A percentile compares a stretch with the other conserved stretches of the same genome.
Conservation (phyloP, 179 eudicot species). For the Beta lomatogona region DNA sequence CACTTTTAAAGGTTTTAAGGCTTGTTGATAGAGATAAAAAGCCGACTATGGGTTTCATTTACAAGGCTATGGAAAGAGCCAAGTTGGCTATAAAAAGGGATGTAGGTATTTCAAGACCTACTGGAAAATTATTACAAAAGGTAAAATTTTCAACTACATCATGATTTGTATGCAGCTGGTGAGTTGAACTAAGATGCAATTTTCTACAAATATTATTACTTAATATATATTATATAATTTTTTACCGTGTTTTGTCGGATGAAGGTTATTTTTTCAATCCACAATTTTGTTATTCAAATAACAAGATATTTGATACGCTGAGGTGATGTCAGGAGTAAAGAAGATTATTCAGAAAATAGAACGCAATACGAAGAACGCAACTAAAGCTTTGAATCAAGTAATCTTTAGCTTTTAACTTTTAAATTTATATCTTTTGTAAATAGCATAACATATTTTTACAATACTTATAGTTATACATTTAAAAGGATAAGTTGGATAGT, state of each 20-base stretch:
- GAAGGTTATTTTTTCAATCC: slow-evolving; percentile 17
- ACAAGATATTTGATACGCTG: neutral
- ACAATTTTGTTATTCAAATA: neutral
- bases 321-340: neutral
- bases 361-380: neutral
- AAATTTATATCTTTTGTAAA: neutral
- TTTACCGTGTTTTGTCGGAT: too few relatives aligned
- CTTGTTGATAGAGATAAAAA: neutral
- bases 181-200: too few relatives aligned
- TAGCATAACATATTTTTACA: too few relatives aligned
- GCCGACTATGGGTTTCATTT: too few relatives aligned
- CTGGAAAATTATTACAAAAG: neutral
- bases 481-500: too few relatives aligned
- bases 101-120: neutral
- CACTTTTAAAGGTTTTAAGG: neutral
- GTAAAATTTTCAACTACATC: neutral
- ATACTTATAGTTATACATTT: too few relatives aligned
- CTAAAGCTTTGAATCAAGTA: slow-evolving; percentile 7
- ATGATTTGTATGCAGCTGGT: neutral
- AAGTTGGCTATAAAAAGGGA: neutral
- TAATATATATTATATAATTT: too few relatives aligned
- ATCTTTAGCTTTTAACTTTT: neutral
- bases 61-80: too few relatives aligned
- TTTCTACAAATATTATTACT: neutral
- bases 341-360: neutral